These are phyloP conservation scores for Balansia obtecta DNA, from an alignment of 2,329 filamentous ascomycete genomes.

Conservation along the genomic window DNA sequence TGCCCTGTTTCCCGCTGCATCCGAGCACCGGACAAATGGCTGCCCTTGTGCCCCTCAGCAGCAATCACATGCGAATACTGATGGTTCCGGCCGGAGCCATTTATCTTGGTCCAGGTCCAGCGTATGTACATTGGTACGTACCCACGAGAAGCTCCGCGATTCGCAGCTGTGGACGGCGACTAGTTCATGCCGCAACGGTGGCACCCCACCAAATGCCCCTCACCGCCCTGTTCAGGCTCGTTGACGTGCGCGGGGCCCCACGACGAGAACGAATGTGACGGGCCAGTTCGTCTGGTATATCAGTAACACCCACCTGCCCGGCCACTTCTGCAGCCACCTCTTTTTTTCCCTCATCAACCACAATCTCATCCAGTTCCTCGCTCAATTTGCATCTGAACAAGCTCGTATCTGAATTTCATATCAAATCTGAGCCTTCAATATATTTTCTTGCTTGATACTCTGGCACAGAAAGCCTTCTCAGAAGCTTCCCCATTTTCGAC, in stretches of 20 bases:
- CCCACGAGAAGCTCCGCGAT: neutral
- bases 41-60: neutral
- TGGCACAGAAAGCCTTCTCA: neutral
- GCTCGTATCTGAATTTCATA: neutral
- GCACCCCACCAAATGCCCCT: neutral
- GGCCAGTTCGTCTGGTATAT: neutral
- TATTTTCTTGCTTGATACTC: neutral
- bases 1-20: neutral
- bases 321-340: neutral
- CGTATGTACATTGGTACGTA: neutral
- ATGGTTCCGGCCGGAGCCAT: neutral
- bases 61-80: neutral
- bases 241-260: slow-evolving; percentile 1
- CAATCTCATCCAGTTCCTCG: neutral
- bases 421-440: neutral
- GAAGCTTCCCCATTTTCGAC: neutral
- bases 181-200: neutral
- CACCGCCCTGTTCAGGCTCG: neutral
- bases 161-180: neutral
- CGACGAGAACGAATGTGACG: neutral
- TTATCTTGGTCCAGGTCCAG: neutral
- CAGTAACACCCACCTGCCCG: slow-evolving; percentile 1
- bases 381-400: neutral
- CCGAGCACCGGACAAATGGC: neutral
- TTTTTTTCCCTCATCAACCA: slow-evolving; percentile 1